Evolutionary conservation across 2,329 filamentous ascomycete genomes (phyloP).

Genomic region (Diaporthe vexans): DNA sequence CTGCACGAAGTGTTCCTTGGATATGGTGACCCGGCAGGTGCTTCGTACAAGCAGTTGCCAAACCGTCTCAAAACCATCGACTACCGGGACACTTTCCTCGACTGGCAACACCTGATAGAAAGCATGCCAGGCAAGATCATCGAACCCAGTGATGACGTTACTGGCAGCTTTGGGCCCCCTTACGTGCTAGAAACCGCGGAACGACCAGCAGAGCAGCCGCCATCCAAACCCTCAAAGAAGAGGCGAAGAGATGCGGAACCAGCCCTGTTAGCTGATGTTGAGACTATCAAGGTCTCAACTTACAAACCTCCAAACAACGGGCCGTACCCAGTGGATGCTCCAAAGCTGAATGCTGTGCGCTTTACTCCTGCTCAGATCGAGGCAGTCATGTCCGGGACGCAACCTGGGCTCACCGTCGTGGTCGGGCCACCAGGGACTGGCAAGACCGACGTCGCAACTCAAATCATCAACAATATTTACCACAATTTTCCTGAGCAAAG

Average conservation of each 20-base stretch:
- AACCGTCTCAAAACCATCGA: slow-evolving; percentile 86
- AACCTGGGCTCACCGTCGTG: slow-evolving; percentile 93
- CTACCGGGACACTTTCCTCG: slow-evolving; percentile 93
- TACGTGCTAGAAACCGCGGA: slow-evolving; percentile 83
- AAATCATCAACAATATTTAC: slow-evolving; percentile 99
- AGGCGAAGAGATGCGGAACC: slow-evolving; percentile 84
- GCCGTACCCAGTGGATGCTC: slow-evolving; percentile 87
- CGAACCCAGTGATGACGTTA: slow-evolving; percentile 80
- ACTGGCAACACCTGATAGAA: slow-evolving; percentile 94
- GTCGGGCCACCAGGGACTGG: slow-evolving; percentile 96
- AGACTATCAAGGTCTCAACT: slow-evolving; percentile 85
- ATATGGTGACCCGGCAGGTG: slow-evolving; percentile 91
- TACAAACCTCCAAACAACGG: slow-evolving; percentile 92
- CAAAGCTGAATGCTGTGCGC: slow-evolving; percentile 84
- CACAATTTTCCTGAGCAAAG: slow-evolving; percentile 96
- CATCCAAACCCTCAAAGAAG: slow-evolving; percentile 82
- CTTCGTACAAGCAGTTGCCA: slow-evolving; percentile 85
- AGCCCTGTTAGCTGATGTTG: slow-evolving; percentile 70
- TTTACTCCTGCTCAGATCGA: slow-evolving; percentile 94
- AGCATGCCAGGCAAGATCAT: slow-evolving; percentile 90
- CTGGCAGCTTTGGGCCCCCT: slow-evolving; percentile 85
- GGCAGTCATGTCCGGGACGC: slow-evolving; percentile 92
- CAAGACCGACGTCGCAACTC: slow-evolving; percentile 98
- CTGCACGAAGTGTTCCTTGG: slow-evolving; percentile 98
- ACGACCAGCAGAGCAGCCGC: slow-evolving; percentile 63